Evolutionary conservation across 2,329 filamentous ascomycete species (phyloP), one percentile per base, ranked within the genome.

Genomic region (Aspergillus udagawae): DNA sequence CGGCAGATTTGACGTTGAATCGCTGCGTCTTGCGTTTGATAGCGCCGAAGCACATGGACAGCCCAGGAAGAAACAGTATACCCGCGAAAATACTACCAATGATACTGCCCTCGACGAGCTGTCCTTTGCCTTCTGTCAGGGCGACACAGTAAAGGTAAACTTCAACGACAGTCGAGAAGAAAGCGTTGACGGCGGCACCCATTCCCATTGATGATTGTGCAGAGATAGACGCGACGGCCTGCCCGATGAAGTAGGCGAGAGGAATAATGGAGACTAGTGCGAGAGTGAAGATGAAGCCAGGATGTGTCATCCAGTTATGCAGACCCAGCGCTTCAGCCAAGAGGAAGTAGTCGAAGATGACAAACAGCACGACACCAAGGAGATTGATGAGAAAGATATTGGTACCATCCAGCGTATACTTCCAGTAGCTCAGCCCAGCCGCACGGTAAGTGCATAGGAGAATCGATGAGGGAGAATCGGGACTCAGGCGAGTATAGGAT

Each of bases 321-420:
- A 95, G 64, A 21, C 88, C 83, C 38, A 97, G 75, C 3, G 85
- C 75, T 17, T 86, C 79, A 35, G 86, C 83, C 27, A 99, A 80
- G 25, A 99, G 81, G 58, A 86, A 86, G 82, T 93, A 97, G 79
- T 99, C 94, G 63, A 96, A 85, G 61, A 99, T 95, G 68, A 93
- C 90, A 70, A 99, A 97, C 25, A 90, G 79, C n/a, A 99, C 94
- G 20, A 99, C 85, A 12, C 86, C 89, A 78, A 97, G 91, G 56
- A 99, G 83, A 73, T 99, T 99, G 80, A 99, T 97, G 64, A 99
- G 85, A 77, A 99, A 97, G 70, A 99, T 96, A 76, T 99, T 99
- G 60, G 94, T 99, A 55, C 94, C 95, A 70, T 99, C 94, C 57
- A 99, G 82, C 3, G 94, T 99, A 77, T 99, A 99, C 77, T 99